Percentiles rank a stretch among this genome's conserved stretches.
Conservation (phyloP, 2,329 filamentous ascomycete genomes). For the Pyrenophora teres region DNA sequence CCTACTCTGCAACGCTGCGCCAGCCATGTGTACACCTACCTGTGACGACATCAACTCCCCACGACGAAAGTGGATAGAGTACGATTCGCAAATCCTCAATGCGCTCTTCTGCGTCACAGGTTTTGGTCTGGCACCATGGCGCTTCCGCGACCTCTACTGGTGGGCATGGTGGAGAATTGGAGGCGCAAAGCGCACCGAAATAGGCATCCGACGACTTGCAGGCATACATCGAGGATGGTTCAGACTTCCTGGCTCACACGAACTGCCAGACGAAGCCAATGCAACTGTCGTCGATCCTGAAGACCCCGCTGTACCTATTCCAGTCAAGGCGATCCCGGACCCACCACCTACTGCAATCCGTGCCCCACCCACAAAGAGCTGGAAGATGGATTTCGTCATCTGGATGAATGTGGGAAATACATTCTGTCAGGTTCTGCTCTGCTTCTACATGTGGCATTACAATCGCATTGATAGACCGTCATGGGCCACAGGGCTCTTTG, state of each 20-base stretch:
- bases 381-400: conserved; percentile 80
- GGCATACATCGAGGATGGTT: conserved; percentile 79
- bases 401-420: conserved; percentile 82
- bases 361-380: conserved; percentile 68
- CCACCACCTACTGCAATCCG: conserved; percentile 73
- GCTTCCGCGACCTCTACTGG: conserved; percentile 79
- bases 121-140: conserved; percentile 83
- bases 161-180: conserved; percentile 66
- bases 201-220: conserved; percentile 69
- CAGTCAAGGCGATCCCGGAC: conserved; percentile 65
- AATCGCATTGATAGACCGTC: conserved; percentile 74
- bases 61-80: conserved; percentile 83
- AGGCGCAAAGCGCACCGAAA: conserved; percentile 50
- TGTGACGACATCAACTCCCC: conserved; percentile 77
- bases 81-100: conserved; percentile 81
- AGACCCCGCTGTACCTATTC: conserved; percentile 63
- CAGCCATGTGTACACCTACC: conserved; percentile 72
- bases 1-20: conserved; percentile 74
- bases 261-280: conserved; percentile 49
- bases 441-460: conserved; percentile 82
- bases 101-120: conserved; percentile 85
- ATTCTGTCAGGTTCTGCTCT: conserved; percentile 73
- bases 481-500: conserved; percentile 80
- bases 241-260: conserved; percentile 68
- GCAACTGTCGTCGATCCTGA: conserved; percentile 38